These are phyloP conservation scores for Apiotrichum sp. DNA, from an alignment of 1,284 basidiomycete species.

Conservation along the genomic window DNA sequence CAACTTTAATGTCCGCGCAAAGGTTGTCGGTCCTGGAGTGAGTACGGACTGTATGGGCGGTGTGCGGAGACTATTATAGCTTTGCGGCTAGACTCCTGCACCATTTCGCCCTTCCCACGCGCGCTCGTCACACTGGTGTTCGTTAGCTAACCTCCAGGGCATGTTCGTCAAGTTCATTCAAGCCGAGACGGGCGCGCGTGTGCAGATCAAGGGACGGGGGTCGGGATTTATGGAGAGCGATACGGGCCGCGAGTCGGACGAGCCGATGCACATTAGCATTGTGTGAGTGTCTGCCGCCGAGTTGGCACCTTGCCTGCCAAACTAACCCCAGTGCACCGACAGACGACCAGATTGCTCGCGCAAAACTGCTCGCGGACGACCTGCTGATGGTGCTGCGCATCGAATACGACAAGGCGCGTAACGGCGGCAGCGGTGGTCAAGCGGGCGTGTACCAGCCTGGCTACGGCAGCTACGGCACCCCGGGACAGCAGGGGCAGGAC, in stretches of 20 bases:
- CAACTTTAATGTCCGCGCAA: conserved; percentile 96
- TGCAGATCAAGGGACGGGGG: conserved; percentile 95
- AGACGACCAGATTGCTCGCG: conserved; percentile 75
- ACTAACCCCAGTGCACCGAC: conserved; percentile 65
- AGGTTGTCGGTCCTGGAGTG: conserved; percentile 90
- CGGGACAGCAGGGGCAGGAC: conserved; percentile 39
- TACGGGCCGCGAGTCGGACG: conserved; percentile 80
- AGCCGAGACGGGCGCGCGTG: conserved; percentile 87
- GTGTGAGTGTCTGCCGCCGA: conserved; percentile 53
- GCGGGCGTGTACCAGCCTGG: conserved; percentile 61
- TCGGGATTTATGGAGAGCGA: conserved; percentile 95
- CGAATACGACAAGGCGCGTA: conserved; percentile 73
- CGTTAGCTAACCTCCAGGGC: conserved; percentile 53
- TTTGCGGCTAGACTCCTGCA: no score
- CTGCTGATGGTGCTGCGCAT: conserved; percentile 74
- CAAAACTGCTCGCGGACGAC: conserved; percentile 82
- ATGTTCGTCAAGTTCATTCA: conserved; percentile 99
- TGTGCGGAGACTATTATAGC: no score
- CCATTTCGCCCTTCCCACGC: no score
- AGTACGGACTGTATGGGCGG: conserved; percentile 28
- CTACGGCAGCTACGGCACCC: conserved; percentile 29
- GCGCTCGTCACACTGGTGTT: no score
- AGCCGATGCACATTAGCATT: conserved; percentile 91
- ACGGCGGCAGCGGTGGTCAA: conserved; percentile 50
- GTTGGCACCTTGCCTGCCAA: background rate